A percentile compares a stretch with the other conserved stretches of the same genome.
phyloP scores from a whole-genome alignment of 2,329 filamentous ascomycete genomes.

The Corynespora cassiicola region DNA sequence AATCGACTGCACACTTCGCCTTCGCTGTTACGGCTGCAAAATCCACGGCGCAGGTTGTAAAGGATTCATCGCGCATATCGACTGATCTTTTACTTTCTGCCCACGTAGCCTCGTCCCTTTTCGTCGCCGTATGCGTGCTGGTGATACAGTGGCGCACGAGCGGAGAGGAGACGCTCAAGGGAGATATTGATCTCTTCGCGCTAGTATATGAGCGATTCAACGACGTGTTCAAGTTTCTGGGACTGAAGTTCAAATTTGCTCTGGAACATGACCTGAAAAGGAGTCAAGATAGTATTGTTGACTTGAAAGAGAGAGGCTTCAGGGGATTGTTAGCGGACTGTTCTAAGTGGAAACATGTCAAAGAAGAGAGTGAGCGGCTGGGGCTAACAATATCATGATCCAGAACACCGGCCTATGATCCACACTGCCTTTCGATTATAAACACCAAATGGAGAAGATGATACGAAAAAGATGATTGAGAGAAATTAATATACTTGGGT shows the following conservation, averaged over 20 bases:
- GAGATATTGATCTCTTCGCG: conserved; percentile 30
- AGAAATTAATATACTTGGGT: too few relatives aligned
- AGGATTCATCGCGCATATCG: conserved; percentile 33
- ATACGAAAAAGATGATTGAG: too few relatives aligned
- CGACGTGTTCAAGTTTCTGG: conserved; percentile 30
- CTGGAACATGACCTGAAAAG: conserved; percentile 27
- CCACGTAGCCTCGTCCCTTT: conserved; percentile 28
- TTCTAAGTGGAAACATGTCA: conserved; percentile 34
- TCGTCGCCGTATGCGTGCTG: conserved; percentile 30
- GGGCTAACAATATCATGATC: too few relatives aligned
- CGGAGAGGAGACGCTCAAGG: conserved; percentile 25
- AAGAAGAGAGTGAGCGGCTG: too few relatives aligned
- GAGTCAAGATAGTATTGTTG: conserved; percentile 15
- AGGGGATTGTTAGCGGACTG: conserved; percentile 36
- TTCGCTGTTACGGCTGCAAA: conserved; percentile 30
- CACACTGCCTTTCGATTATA: too few relatives aligned
- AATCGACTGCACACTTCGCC: conserved; percentile 13
- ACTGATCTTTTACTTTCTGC: conserved; percentile 31
- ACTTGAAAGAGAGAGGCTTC: conserved; percentile 26
- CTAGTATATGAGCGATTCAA: conserved; percentile 36
- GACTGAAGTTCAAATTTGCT: conserved; percentile 35
- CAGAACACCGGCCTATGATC: too few relatives aligned
- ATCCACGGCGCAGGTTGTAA: conserved; percentile 32
- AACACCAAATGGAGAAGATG: too few relatives aligned
- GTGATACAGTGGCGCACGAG: conserved; percentile 33